Evolutionary conservation across 371 early-diverging fungal species (phyloP), one percentile per base, ranked within the genome.

Genomic region (Mucor circinelloides): DNA sequence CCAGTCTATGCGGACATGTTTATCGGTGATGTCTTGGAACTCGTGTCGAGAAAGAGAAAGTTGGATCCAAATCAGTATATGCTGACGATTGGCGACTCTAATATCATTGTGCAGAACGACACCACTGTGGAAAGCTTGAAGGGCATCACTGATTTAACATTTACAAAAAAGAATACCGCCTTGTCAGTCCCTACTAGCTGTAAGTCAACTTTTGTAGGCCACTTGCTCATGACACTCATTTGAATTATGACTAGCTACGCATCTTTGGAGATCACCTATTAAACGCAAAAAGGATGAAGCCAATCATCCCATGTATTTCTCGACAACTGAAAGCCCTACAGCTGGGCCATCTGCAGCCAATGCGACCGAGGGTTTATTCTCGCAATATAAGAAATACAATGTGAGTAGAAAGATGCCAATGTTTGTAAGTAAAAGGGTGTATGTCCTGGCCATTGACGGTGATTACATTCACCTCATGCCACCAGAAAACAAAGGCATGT

Each of bases 391-490:
- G 73, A 85, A 87, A 74, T 88, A 86, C 46, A 80, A 89, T 71
- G 83, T 97, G 83, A 86, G 87, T 79, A 73, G 96, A 82, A 75
- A 85, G 79, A 90, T 86, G 79, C 92, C 84, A 36, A 91, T 92
- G 89, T 91, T 93, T 76, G 88, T 95, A 31, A 93, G 95, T 19
- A 85, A 87, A 36, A 89, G 91, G 46, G 93, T 96, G 57, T 89
- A 95, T 55, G 79, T 91, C n/a, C 79, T 98, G 30, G 94, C 95
- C 0, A 93, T 98, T 55, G 97, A 97, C 75, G 97, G 97, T 4
- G 96, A 95, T 55, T 94, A 95, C 66, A 87, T 98, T 38, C 92
- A 95, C 64, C 78, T 98, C 36, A 91, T 95, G 87, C 93, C 95
- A 1, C 82, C 92, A 0, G 96, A 95, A 59, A 91, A 91, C 42